Conservation (phyloP, 306 rosid genomes). For the Prunus salicina region DNA sequence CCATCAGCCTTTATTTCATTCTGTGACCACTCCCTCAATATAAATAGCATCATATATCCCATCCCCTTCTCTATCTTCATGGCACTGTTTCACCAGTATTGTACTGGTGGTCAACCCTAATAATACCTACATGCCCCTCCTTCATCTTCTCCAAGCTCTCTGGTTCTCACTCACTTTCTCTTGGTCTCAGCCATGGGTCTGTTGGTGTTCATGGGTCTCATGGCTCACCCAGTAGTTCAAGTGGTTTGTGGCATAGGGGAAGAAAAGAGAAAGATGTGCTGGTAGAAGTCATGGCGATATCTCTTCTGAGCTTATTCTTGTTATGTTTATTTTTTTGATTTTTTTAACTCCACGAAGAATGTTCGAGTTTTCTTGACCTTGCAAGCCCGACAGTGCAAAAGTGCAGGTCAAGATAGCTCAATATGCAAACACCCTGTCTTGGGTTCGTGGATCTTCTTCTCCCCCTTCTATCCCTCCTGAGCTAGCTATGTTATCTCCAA, state of each 20-base stretch:
- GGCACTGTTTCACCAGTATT: slow-evolving; percentile 17
- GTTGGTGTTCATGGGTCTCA: slow-evolving; percentile 9
- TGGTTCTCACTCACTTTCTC: neutral
- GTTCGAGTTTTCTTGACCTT: slow-evolving; percentile 97
- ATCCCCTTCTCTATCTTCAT: slow-evolving; percentile 18
- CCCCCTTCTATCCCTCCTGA: slow-evolving; percentile 28
- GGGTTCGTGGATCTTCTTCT: neutral
- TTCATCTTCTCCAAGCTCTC: neutral
- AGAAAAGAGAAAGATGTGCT: neutral
- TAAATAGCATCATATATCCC: slow-evolving; percentile 21
- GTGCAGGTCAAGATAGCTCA: neutral
- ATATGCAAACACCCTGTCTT: neutral
- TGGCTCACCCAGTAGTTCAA: slow-evolving; percentile 4
- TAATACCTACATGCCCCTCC: neutral
- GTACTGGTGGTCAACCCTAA: neutral
- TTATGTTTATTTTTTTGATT: slow-evolving; percentile 1
- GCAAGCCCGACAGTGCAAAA: slow-evolving; percentile 50
- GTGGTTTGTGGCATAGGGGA: neutral
- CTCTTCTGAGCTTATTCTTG: slow-evolving; percentile 91
- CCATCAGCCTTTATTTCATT: slow-evolving; percentile 32
- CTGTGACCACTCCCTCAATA: slow-evolving; percentile 25
- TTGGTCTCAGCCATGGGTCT: slow-evolving; percentile 11
- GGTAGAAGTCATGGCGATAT: slow-evolving; percentile 54
- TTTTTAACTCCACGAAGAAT: slow-evolving; percentile 22
- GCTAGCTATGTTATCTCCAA: slow-evolving; percentile 6